Percentiles rank a stretch among this genome's conserved stretches.
phyloP scores from a whole-genome alignment of 352 stramenopile species.

The Globisporangium abappressorium region DNA sequence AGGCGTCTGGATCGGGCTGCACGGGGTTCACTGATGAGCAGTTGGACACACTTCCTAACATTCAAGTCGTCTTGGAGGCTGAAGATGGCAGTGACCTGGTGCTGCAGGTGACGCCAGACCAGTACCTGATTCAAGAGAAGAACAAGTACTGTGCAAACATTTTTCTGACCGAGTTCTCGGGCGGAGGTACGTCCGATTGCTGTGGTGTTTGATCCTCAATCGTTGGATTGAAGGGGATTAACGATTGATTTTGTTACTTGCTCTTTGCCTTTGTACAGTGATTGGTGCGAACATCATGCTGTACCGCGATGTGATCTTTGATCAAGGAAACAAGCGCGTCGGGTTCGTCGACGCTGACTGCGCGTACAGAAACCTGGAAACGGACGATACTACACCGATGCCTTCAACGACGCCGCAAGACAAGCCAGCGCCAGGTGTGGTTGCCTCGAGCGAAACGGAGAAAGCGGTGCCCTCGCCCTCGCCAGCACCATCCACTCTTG shows the following conservation, averaged over 20 bases:
- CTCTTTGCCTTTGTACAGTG: slow-evolving; percentile 22
- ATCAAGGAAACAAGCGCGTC: slow-evolving; percentile 62
- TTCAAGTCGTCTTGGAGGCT: slow-evolving; percentile 71
- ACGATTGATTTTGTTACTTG: slow-evolving; percentile 4
- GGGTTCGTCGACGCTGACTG: slow-evolving; percentile 79
- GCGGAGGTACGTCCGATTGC: slow-evolving; percentile 31
- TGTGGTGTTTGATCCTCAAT: background rate
- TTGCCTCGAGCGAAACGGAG: slow-evolving; percentile 8
- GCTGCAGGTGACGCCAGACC: slow-evolving; percentile 51
- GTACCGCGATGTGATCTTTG: slow-evolving; percentile 81
- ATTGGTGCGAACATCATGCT: slow-evolving; percentile 86
- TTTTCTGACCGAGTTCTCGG: slow-evolving; percentile 63
- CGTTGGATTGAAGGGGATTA: background rate
- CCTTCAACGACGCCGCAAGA: slow-evolving; percentile 16
- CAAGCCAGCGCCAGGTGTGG: slow-evolving; percentile 10
- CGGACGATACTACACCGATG: background rate
- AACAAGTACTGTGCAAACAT: slow-evolving; percentile 59
- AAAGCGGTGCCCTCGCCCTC: background rate
- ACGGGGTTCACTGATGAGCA: slow-evolving; percentile 54
- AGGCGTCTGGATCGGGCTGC: slow-evolving; percentile 36
- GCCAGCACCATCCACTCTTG: slow-evolving; percentile 6
- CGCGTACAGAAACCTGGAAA: slow-evolving; percentile 18
- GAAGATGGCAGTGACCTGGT: slow-evolving; percentile 54
- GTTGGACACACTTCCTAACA: slow-evolving; percentile 47
- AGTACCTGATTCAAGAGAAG: slow-evolving; percentile 60